Base-by-base conservation (phyloP, 2,329 filamentous ascomycete species). In the Penicillium sp. region DNA sequence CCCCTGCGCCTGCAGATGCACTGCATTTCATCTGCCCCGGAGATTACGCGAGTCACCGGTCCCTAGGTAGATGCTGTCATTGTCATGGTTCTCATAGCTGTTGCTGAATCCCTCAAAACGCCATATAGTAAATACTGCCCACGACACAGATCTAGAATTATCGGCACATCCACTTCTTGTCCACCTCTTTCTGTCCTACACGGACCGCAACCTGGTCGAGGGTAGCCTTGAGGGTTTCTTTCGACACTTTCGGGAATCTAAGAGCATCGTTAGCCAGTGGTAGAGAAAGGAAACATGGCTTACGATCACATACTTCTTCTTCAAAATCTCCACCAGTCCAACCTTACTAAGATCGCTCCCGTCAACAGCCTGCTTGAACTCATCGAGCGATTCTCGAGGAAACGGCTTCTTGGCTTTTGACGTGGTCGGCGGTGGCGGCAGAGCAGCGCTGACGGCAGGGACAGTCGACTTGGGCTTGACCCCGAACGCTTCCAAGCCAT, bases 301-400 rank as follows among this genome's bases (percentile, higher is more conserved):
- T 45, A 6, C 12, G 3, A 16, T 3, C 24, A 57, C 76, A 54
- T 70, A 83, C 76, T 84, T 80, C 66, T 87, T 86, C 70, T 90
- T 89, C 54, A 95, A 71, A 5, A 87, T 79, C 69, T 93, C 89
- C 8, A 90, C 79, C 61, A 94, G 74, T 7, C 88, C 89, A 1
- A 85, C 72, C 72, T 94, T 94, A 36, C 84, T 88, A 45, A 90
- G 76, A 71, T 88, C 82, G 57, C 83, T 87, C 16, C 85, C 87
- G 45, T 85, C 73, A n/a, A 95, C 79, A 1, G 83, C 83, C 28
- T 79, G 74, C 69, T 86, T 91, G 71, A 95, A 90, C 10, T 85
- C 82, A 0, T 77, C 75, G 29, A 90, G 69, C 39, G 85, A 76
- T 9, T 88, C 83, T 1, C 76, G 71, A 3, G 84, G 80, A 16